These are phyloP conservation scores for Mycena vitilis DNA, from an alignment of 768 basidiomycete genomes.

Conservation along the genomic window DNA sequence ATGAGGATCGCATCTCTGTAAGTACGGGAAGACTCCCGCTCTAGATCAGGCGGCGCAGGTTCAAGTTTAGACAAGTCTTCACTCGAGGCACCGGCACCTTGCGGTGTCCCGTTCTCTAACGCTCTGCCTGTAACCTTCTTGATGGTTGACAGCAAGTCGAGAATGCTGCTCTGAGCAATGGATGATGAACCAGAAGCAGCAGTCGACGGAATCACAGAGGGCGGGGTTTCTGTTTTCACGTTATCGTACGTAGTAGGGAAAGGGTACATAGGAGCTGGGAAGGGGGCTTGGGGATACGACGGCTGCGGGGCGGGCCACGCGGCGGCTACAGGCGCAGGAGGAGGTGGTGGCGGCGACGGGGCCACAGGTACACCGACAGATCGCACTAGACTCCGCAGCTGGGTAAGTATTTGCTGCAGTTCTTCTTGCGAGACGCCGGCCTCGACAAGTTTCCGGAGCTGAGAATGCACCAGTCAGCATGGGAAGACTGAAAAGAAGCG, in stretches of 20 bases:
- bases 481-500: background rate
- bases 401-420: slow-evolving; percentile 77
- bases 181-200: slow-evolving; percentile 43
- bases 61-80: slow-evolving; percentile 50
- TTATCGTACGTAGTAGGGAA: slow-evolving; percentile 35
- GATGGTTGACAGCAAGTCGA: slow-evolving; percentile 73
- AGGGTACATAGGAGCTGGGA: slow-evolving; percentile 34
- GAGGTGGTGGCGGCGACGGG: slow-evolving; percentile 41
- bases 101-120: slow-evolving; percentile 63
- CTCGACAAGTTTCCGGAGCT: slow-evolving; percentile 82
- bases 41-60: slow-evolving; percentile 48
- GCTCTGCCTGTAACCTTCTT: slow-evolving; percentile 82
- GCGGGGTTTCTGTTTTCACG: slow-evolving; percentile 44
- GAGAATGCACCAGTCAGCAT: slow-evolving; percentile 11
- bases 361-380: slow-evolving; percentile 54
- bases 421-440: slow-evolving; percentile 85
- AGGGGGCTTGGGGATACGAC: slow-evolving; percentile 40
- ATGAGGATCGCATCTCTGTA: slow-evolving; percentile 73
- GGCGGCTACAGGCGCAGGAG: slow-evolving; percentile 19
- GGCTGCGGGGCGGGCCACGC: slow-evolving; percentile 42
- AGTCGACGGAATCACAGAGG: slow-evolving; percentile 44
- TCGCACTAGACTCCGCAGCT: slow-evolving; percentile 73
- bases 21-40: slow-evolving; percentile 60
- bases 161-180: slow-evolving; percentile 56
- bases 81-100: slow-evolving; percentile 58